A percentile compares a stretch with the other conserved stretches of the same genome.
These are phyloP conservation scores for Fonsecaea erecta DNA, from an alignment of 2,329 filamentous ascomycete species.

Conservation along the genomic window DNA sequence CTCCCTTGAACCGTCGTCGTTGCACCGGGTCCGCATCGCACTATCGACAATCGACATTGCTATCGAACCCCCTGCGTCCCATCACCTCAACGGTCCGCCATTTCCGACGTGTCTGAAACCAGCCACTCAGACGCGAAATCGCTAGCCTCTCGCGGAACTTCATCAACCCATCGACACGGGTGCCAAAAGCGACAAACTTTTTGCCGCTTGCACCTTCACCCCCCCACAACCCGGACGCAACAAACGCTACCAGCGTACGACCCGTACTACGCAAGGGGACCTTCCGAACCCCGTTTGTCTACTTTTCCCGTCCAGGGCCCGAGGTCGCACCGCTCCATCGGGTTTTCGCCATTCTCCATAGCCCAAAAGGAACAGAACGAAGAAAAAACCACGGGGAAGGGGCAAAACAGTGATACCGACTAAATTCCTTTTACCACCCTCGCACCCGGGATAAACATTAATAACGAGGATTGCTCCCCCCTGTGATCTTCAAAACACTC, in stretches of 20 bases:
- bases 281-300: not conserved
- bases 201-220: constrained; percentile 9
- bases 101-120: constrained; percentile 27
- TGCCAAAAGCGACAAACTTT: constrained; percentile 23
- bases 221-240: constrained; percentile 24
- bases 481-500: constrained; percentile 11
- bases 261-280: not conserved
- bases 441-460: constrained; percentile 16
- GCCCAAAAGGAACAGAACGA: constrained; percentile 3
- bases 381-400: constrained; percentile 32
- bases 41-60: constrained; percentile 9
- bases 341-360: constrained; percentile 26
- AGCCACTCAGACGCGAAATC: constrained; percentile 20
- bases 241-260: not conserved
- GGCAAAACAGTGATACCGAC: constrained; percentile 17
- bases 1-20: not conserved
- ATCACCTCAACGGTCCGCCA: constrained; percentile 21
- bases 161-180: constrained; percentile 25
- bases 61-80: constrained; percentile 28
- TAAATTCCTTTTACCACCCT: constrained; percentile 20
- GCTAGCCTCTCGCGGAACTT: constrained; percentile 28
- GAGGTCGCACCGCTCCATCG: constrained; percentile 31
- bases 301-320: constrained; percentile 14
- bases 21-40: not conserved
- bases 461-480: constrained; percentile 12